Evolutionary conservation across 148 eudicot species (phyloP).

Genomic region (Heliosperma pusillum): DNA sequence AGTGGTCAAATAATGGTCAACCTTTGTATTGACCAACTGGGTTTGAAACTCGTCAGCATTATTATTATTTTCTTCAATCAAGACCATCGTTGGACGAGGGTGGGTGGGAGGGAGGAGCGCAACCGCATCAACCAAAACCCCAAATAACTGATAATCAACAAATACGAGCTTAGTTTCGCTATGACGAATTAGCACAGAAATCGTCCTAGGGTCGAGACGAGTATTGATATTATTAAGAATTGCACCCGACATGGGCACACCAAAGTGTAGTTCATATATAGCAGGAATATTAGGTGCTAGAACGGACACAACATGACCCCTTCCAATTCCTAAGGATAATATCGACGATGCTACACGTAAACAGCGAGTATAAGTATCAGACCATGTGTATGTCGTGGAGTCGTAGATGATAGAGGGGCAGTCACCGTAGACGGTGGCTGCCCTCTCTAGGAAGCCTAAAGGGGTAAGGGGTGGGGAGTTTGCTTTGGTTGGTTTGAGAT

Average conservation of each 20-base stretch:
- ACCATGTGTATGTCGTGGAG: slow-evolving; percentile 56
- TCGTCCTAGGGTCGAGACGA: slow-evolving; percentile 44
- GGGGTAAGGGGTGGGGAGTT: slow-evolving; percentile 68
- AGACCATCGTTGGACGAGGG: slow-evolving; percentile 18
- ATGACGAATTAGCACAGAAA: slow-evolving; percentile 43
- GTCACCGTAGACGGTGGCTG: slow-evolving; percentile 59
- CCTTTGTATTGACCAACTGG: neutral
- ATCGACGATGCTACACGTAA: slow-evolving; percentile 57
- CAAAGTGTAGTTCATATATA: slow-evolving; percentile 67
- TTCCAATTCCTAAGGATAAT: slow-evolving; percentile 27
- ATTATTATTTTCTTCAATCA: slow-evolving; percentile 19
- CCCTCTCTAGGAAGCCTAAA: slow-evolving; percentile 51
- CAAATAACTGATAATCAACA: slow-evolving; percentile 22
- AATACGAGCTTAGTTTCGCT: slow-evolving; percentile 36
- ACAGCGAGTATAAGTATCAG: slow-evolving; percentile 47
- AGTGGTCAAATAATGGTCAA: neutral
- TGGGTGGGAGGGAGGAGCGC: slow-evolving; percentile 22
- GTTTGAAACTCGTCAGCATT: neutral
- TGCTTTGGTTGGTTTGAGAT: slow-evolving; percentile 43
- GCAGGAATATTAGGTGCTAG: slow-evolving; percentile 80
- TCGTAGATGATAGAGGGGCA: slow-evolving; percentile 48
- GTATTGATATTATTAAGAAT: slow-evolving; percentile 47
- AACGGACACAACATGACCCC: slow-evolving; percentile 57
- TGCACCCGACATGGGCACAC: slow-evolving; percentile 67
- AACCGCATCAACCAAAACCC: slow-evolving; percentile 29